phyloP scores from a whole-genome alignment of 345 rosid genomes.

The Populus alba region DNA sequence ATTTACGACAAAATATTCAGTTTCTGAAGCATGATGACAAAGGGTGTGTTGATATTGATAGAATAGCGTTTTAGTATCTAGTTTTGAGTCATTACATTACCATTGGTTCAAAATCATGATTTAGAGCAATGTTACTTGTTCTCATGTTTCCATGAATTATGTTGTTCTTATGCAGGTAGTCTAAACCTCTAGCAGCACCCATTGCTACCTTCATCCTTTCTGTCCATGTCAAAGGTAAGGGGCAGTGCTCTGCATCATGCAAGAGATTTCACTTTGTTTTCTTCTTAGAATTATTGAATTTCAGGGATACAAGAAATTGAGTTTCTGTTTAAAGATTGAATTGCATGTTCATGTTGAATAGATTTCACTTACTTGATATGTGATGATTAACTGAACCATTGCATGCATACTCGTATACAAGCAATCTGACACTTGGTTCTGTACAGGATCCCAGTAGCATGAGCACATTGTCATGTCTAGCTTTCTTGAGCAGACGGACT shows the following conservation, averaged over 20 bases:
- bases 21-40: not conserved
- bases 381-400: conserved; percentile 31
- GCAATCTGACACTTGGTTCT: conserved; percentile 32
- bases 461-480: conserved; percentile 31
- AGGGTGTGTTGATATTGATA: not conserved
- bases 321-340: not conserved
- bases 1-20: not conserved
- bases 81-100: conserved; percentile 11
- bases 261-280: not conserved
- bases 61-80: not conserved
- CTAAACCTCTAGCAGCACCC: conserved; percentile 37
- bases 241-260: conserved; percentile 28
- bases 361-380: conserved; percentile 29
- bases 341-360: not conserved
- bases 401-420: conserved; percentile 35
- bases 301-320: not conserved
- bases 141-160: conserved; percentile 30
- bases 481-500: conserved; percentile 18
- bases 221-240: conserved; percentile 31
- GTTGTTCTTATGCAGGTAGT: conserved; percentile 37
- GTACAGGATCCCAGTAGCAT: conserved; percentile 37
- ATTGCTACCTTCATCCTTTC: conserved; percentile 34
- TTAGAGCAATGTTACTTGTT: conserved; percentile 36
- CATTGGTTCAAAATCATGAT: conserved; percentile 37
- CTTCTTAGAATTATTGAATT: not conserved